These are phyloP conservation scores for Lyophyllum semitale DNA, from an alignment of 768 basidiomycete species.

Conservation along the genomic window DNA sequence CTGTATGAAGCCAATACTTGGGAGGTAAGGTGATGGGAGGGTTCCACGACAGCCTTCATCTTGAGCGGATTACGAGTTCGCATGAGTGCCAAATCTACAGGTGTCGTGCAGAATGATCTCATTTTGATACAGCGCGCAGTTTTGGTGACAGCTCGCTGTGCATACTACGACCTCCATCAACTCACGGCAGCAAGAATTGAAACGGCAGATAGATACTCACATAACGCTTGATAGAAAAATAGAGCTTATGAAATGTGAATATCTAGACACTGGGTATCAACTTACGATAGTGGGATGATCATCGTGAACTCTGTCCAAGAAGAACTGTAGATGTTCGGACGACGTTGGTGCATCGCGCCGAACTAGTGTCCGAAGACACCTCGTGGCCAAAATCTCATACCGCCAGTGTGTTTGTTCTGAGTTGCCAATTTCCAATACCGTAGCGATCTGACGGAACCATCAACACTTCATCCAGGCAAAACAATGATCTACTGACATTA, in stretches of 20 bases:
- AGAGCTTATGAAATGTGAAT: constrained; percentile 1
- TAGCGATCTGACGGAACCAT: constrained; percentile 28
- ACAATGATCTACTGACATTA: constrained; percentile 25
- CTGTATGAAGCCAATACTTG: constrained; percentile 59
- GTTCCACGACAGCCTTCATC: constrained; percentile 46
- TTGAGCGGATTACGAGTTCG: constrained; percentile 71
- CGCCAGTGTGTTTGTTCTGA: constrained; percentile 75
- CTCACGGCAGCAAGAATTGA: not conserved
- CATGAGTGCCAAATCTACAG: constrained; percentile 61
- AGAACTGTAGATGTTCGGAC: constrained; percentile 51
- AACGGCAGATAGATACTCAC: constrained; percentile 34
- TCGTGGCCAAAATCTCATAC: constrained; percentile 70
- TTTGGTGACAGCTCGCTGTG: constrained; percentile 77
- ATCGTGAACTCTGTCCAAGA: constrained; percentile 61
- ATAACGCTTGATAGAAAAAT: constrained; percentile 47
- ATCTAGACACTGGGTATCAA: constrained; percentile 4
- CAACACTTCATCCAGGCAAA: not conserved
- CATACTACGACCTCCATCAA: constrained; percentile 46
- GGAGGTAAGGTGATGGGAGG: constrained; percentile 52
- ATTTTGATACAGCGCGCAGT: constrained; percentile 77
- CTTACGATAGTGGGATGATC: constrained; percentile 69
- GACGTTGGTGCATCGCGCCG: constrained; percentile 61
- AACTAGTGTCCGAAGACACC: constrained; percentile 68
- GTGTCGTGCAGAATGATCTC: constrained; percentile 62
- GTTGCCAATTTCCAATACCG: constrained; percentile 60